phyloP scores from a whole-genome alignment of 768 basidiomycete genomes.

The Tricholoma sp. region DNA sequence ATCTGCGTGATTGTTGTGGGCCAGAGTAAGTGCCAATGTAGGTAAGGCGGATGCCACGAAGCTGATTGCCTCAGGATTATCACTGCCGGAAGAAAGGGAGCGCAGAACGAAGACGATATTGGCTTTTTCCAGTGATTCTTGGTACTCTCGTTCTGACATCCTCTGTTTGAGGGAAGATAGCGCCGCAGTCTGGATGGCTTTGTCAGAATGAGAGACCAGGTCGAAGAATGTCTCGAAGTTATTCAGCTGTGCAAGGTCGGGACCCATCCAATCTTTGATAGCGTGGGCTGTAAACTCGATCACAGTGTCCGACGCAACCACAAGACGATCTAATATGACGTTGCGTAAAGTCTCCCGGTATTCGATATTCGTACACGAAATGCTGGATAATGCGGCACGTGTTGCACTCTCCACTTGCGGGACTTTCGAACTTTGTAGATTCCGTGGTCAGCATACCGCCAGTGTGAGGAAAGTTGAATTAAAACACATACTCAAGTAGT shows the following conservation, averaged over 20 bases:
- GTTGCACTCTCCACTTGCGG: slow-evolving; percentile 9
- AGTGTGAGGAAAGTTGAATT: neutral
- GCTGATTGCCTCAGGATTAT: slow-evolving; percentile 13
- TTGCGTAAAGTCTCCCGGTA: slow-evolving; percentile 12
- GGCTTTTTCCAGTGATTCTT: slow-evolving; percentile 14
- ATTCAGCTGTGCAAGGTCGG: slow-evolving; percentile 14
- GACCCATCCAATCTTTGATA: slow-evolving; percentile 16
- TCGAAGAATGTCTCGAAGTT: slow-evolving; percentile 11
- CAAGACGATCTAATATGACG: slow-evolving; percentile 9
- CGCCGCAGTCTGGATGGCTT: slow-evolving; percentile 13
- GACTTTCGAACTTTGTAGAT: slow-evolving; percentile 3
- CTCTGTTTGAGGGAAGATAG: slow-evolving; percentile 11
- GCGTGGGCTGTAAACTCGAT: slow-evolving; percentile 12
- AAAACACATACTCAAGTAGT: slow-evolving; percentile 14
- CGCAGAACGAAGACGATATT: slow-evolving; percentile 11
- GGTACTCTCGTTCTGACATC: slow-evolving; percentile 7
- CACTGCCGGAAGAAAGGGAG: slow-evolving; percentile 5
- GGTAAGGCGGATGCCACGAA: slow-evolving; percentile 12
- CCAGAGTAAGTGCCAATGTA: slow-evolving; percentile 10
- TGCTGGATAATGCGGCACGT: slow-evolving; percentile 11
- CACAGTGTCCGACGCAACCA: slow-evolving; percentile 10
- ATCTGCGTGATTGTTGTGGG: slow-evolving; percentile 9
- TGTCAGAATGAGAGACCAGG: slow-evolving; percentile 11
- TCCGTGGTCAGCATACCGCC: neutral
- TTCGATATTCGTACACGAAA: slow-evolving; percentile 10